These are phyloP conservation scores for Fusarium sp. DNA, from an alignment of 2,329 filamentous ascomycete species.

Conservation along the genomic window DNA sequence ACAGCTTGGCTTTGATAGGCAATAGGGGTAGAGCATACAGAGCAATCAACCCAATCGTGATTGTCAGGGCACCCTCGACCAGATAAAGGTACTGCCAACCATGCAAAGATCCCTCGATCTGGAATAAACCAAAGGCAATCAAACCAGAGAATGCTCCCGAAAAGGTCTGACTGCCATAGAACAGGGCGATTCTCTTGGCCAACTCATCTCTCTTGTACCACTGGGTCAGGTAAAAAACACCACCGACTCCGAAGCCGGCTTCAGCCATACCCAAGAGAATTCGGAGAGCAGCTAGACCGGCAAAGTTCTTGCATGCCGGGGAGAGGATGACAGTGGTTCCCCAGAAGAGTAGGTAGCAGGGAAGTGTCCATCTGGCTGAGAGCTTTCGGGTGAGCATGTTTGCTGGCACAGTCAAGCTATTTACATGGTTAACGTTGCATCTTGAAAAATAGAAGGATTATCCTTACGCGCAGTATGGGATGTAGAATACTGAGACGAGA, in stretches of 20 bases:
- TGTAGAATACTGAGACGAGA: background rate
- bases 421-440: background rate
- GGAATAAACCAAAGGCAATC: background rate
- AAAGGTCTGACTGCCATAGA: background rate
- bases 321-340: background rate
- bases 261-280: background rate
- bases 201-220: background rate
- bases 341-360: constrained; percentile 3
- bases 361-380: constrained; percentile 1
- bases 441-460: rapidly evolving
- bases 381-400: constrained; percentile 3
- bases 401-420: background rate
- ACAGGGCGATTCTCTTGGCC: background rate
- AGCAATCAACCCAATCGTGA: background rate
- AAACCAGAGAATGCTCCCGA: background rate
- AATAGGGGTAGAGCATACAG: background rate
- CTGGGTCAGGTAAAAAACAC: background rate
- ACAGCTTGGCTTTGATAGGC: background rate
- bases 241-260: background rate
- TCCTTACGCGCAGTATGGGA: background rate
- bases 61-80: background rate
- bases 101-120: background rate
- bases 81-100: background rate
- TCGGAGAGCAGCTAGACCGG: background rate
- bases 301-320: background rate